phyloP scores from a whole-genome alignment of 2,329 filamentous ascomycete species.

The Cladosporium sp. region DNA sequence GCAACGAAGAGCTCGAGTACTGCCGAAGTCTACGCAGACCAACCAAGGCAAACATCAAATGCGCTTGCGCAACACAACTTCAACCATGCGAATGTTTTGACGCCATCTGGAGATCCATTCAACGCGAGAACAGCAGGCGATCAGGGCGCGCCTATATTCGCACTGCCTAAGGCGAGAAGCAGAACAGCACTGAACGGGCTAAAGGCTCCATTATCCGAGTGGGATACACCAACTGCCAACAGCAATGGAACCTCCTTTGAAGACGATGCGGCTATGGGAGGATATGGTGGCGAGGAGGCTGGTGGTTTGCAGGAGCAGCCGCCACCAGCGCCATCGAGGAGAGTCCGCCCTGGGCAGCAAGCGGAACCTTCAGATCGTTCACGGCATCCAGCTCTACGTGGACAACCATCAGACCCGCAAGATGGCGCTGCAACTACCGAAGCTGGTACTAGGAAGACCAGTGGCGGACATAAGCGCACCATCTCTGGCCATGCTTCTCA shows the following conservation, averaged over 20 bases:
- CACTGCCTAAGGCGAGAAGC: slow-evolving; percentile 48
- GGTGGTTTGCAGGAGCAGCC: slow-evolving; percentile 18
- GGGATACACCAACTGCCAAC: slow-evolving; percentile 53
- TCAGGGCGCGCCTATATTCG: slow-evolving; percentile 39
- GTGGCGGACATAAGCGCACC: slow-evolving; percentile 74
- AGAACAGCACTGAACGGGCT: slow-evolving; percentile 37
- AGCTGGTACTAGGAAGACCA: slow-evolving; percentile 15
- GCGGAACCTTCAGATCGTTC: slow-evolving; percentile 31
- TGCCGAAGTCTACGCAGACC: slow-evolving; percentile 37
- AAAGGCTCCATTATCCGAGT: slow-evolving; percentile 29
- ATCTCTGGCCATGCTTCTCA: slow-evolving; percentile 76
- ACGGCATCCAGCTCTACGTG: slow-evolving; percentile 43
- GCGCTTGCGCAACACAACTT: slow-evolving; percentile 34
- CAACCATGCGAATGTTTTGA: slow-evolving; percentile 31
- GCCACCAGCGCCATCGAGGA: slow-evolving; percentile 10
- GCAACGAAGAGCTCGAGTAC: slow-evolving; percentile 25
- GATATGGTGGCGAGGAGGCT: slow-evolving; percentile 28
- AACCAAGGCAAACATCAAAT: slow-evolving; percentile 28
- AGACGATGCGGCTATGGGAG: slow-evolving; percentile 46
- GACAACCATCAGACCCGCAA: slow-evolving; percentile 43
- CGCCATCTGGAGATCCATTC: slow-evolving; percentile 49
- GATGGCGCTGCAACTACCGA: slow-evolving; percentile 23
- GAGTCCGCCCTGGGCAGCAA: slow-evolving; percentile 31
- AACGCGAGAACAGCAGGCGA: slow-evolving; percentile 36
- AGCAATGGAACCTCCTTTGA: slow-evolving; percentile 40